phyloP scores from a whole-genome alignment of 345 rosid genomes.

The Camelina laxa region DNA sequence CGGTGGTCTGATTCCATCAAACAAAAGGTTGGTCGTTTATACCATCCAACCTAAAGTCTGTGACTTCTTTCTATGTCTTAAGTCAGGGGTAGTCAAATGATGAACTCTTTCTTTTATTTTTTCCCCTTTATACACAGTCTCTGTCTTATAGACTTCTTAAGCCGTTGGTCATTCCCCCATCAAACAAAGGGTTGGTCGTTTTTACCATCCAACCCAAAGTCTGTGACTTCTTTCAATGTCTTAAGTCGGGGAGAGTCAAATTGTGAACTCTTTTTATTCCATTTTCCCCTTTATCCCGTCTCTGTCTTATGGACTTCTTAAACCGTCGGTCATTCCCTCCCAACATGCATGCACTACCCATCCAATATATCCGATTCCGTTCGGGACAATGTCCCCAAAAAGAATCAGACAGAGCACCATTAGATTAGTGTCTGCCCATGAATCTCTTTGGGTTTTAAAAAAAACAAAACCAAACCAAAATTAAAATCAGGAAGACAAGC shows the following conservation, averaged over 20 bases:
- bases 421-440: slow-evolving; percentile 1
- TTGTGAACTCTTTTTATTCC: too few species aligned
- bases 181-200: too few species aligned
- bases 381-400: slow-evolving; percentile 1
- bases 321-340: neutral
- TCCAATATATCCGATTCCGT: neutral
- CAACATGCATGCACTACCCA: slow-evolving; percentile 1
- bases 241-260: neutral
- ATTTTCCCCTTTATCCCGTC: too few species aligned
- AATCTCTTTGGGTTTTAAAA: slow-evolving; percentile 7
- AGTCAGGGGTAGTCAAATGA: too few species aligned
- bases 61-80: too few species aligned
- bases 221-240: neutral
- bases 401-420: slow-evolving; percentile 11
- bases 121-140: neutral
- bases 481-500: too few species aligned
- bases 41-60: too few species aligned
- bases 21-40: too few species aligned
- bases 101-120: too few species aligned
- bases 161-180: too few species aligned
- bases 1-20: too few species aligned
- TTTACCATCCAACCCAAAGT: neutral
- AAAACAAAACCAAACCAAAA: neutral
- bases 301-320: too few species aligned
- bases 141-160: neutral